Evolutionary conservation across 202 grass and related monocot species (phyloP).

Genomic region (Brachypodium distachyon): DNA sequence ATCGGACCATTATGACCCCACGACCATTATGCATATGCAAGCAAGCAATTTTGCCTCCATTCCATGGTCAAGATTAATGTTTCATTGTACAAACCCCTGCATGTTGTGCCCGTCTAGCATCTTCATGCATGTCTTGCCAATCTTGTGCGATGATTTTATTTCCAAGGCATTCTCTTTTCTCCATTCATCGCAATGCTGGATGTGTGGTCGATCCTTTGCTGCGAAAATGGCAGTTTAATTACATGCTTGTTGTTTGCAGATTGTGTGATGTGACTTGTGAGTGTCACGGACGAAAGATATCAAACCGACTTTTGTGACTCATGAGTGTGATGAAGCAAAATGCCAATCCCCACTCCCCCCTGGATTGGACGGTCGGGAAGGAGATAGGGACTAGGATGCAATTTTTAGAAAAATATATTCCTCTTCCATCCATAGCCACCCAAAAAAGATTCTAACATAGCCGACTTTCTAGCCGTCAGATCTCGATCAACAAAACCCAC

Average conservation of each 20-base stretch:
- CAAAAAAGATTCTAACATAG: neutral
- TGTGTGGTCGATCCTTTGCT: neutral
- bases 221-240: neutral
- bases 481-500: too few relatives aligned
- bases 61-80: neutral
- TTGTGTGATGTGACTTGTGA: neutral
- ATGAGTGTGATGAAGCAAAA: neutral
- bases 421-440: neutral
- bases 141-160: neutral
- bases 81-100: neutral
- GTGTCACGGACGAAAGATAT: too few relatives aligned
- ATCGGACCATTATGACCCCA: slow-evolving; percentile 48
- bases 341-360: too few relatives aligned
- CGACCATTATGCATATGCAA: slow-evolving; percentile 1
- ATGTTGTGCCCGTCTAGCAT: neutral
- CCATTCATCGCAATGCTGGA: neutral
- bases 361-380: neutral
- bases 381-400: too few relatives aligned
- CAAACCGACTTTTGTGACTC: too few relatives aligned
- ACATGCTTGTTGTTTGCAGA: neutral
- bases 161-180: neutral
- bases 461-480: neutral
- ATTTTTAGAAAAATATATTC: neutral
- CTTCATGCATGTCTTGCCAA: neutral
- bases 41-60: neutral